Conservation (phyloP, 331 rosid genomes). For the Quercus tomentella region DNA sequence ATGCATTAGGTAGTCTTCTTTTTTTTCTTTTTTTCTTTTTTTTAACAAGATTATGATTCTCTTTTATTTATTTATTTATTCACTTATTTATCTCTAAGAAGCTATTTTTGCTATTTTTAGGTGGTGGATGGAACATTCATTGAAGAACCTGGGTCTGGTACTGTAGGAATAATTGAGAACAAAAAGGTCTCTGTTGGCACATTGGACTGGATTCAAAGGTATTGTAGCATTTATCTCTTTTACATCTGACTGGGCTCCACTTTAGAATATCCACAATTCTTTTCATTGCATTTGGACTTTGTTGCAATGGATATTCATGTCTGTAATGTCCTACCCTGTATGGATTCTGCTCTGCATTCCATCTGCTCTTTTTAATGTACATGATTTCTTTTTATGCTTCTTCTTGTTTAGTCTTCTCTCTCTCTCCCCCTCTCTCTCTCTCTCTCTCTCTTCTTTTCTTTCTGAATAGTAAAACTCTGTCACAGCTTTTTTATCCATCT, state of each 20-base stretch:
- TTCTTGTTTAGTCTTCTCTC: background rate
- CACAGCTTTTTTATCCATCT: background rate
- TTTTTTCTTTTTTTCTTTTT: background rate
- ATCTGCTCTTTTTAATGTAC: background rate
- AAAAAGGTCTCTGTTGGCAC: constrained; percentile 85
- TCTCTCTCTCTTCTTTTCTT: background rate
- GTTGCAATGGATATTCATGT: background rate
- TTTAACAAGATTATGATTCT: background rate
- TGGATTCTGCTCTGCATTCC: background rate
- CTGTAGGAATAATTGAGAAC: constrained; percentile 63
- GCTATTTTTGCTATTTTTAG: constrained; percentile 28
- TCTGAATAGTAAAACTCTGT: background rate
- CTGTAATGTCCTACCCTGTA: background rate
- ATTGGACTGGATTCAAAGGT: constrained; percentile 91
- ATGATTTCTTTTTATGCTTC: background rate
- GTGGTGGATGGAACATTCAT: constrained; percentile 78
- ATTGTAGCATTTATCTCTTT: constrained; percentile 13
- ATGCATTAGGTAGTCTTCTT: background rate
- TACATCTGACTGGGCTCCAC: background rate
- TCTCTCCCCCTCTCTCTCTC: background rate
- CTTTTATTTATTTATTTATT: background rate
- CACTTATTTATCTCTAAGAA: constrained; percentile 1
- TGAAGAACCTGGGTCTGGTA: constrained; percentile 98
- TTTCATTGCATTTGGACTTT: background rate
- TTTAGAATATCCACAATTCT: constrained; percentile 2